These are phyloP conservation scores for Amaranthus palmeri DNA, from an alignment of 148 eudicot species.

Conservation along the genomic window DNA sequence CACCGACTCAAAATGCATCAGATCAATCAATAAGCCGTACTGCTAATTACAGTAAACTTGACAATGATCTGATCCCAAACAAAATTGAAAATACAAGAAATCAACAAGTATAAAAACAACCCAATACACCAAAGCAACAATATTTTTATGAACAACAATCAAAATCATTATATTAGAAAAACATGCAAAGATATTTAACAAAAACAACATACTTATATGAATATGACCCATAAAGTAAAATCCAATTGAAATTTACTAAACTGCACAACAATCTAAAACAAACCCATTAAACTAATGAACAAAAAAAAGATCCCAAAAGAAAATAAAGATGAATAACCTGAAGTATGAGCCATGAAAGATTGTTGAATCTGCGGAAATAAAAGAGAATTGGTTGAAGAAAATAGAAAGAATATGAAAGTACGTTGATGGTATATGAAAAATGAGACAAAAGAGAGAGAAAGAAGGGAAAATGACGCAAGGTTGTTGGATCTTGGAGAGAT, in stretches of 20 bases:
- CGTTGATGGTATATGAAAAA: not conserved
- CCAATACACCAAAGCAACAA: not conserved
- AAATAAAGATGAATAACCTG: constrained; percentile 32
- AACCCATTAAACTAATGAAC: not conserved
- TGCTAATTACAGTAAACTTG: not conserved
- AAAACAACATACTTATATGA: not conserved
- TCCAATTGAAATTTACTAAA: not conserved
- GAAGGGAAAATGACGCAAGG: not conserved
- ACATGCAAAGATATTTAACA: constrained; percentile 9
- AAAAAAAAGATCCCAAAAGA: not conserved
- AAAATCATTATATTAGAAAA: not conserved
- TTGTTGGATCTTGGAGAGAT: constrained; percentile 21
- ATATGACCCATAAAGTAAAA: not conserved
- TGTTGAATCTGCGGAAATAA: not conserved
- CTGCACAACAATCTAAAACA: not conserved
- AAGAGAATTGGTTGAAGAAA: not conserved
- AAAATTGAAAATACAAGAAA: not conserved
- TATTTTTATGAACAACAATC: not conserved
- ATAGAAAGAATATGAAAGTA: not conserved
- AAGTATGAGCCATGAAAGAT: constrained; percentile 37
- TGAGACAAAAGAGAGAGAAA: not conserved
- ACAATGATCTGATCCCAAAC: constrained; percentile 14
- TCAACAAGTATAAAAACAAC: not conserved
- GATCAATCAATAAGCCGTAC: not conserved
- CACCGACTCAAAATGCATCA: not conserved